Conservation (phyloP, 2,329 filamentous ascomycete species). For the Leptographium radiaticola region DNA sequence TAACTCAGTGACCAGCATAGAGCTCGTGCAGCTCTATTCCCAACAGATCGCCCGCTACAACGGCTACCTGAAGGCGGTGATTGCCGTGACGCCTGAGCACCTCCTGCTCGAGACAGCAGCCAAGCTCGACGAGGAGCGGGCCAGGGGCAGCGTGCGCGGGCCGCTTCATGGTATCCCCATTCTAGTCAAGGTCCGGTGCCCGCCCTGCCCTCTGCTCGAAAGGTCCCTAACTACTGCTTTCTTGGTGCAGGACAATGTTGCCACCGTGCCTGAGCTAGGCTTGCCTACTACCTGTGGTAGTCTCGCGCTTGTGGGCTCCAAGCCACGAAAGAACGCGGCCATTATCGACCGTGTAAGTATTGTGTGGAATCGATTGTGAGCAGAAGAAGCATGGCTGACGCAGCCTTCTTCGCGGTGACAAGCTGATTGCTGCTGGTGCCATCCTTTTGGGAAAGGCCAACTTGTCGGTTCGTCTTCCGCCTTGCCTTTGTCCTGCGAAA, state of each 20-base stretch:
- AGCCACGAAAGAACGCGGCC: not conserved
- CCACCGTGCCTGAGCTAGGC: not conserved
- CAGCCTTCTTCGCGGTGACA: too few relatives aligned
- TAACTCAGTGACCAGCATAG: too few relatives aligned
- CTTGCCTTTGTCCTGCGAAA: not conserved
- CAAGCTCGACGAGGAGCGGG: not conserved
- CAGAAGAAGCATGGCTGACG: too few relatives aligned
- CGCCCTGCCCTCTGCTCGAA: too few relatives aligned
- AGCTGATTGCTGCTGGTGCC: not conserved
- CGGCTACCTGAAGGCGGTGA: too few relatives aligned
- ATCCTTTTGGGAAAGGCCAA: not conserved
- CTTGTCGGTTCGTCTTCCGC: not conserved
- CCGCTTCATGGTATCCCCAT: not conserved
- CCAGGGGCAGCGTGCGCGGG: not conserved
- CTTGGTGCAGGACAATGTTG: not conserved
- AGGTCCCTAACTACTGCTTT: too few relatives aligned
- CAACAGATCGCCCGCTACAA: too few relatives aligned
- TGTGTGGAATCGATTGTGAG: too few relatives aligned
- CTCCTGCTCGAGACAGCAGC: too few relatives aligned
- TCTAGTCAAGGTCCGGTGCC: not conserved
- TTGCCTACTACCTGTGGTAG: not conserved
- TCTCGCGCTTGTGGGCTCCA: not conserved
- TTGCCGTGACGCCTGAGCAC: too few relatives aligned
- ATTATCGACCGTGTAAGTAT: not conserved
- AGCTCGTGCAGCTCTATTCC: too few relatives aligned